Evolutionary conservation across 495 filamentous ascomycete genomes (phyloP).

Genomic region (Glonium stellatum): DNA sequence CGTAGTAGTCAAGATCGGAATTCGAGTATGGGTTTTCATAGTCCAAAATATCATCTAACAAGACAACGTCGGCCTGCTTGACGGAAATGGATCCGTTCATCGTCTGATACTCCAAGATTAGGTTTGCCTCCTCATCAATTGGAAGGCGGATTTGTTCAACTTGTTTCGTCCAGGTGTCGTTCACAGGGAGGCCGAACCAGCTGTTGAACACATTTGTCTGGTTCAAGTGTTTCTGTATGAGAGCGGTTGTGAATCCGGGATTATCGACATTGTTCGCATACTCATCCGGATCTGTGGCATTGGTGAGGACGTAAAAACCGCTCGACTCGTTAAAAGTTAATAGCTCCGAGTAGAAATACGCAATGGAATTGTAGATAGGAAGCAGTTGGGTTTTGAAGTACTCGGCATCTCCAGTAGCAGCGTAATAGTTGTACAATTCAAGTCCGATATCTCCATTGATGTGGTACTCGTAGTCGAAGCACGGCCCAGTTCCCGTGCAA

Average conservation of each 20-base stretch:
- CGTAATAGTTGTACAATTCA: conserved; percentile 52
- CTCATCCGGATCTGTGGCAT: conserved; percentile 78
- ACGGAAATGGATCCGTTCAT: conserved; percentile 59
- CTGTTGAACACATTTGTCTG: conserved; percentile 52
- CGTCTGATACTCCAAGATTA: conserved; percentile 61
- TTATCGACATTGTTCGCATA: conserved; percentile 67
- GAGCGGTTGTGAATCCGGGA: conserved; percentile 65
- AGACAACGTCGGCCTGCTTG: conserved; percentile 60
- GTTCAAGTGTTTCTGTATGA: conserved; percentile 52
- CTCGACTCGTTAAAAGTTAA: conserved; percentile 48
- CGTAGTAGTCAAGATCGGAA: conserved; percentile 57
- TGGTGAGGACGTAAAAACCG: conserved; percentile 44
- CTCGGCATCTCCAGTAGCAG: conserved; percentile 51
- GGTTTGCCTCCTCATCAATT: conserved; percentile 38
- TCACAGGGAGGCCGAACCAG: conserved; percentile 46
- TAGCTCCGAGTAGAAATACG: conserved; percentile 50
- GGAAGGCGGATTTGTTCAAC: conserved; percentile 36
- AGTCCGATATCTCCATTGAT: conserved; percentile 69
- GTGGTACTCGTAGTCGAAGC: conserved; percentile 61
- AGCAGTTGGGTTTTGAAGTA: conserved; percentile 48
- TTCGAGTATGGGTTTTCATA: conserved; percentile 52
- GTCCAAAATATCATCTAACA: conserved; percentile 52
- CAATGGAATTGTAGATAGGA: conserved; percentile 54
- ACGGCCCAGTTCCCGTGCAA: conserved; percentile 59
- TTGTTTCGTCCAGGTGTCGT: conserved; percentile 38